Percentiles rank a stretch among this genome's conserved stretches.
Conservation (phyloP, 345 rosid genomes). For the Sisymbrium altissimum region DNA sequence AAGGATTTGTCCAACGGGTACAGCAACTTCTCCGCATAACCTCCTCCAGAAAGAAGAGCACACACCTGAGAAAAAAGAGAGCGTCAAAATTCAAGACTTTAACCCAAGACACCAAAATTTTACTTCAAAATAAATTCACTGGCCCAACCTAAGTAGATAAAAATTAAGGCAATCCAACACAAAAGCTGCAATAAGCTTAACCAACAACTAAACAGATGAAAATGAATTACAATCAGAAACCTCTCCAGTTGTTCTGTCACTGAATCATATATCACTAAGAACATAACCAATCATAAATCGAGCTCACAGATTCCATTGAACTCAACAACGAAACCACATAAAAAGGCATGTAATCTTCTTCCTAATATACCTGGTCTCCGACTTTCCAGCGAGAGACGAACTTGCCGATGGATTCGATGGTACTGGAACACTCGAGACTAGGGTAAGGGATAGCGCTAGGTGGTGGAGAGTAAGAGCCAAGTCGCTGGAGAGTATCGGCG, state of each 20-base stretch:
- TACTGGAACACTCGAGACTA: constrained; percentile 91
- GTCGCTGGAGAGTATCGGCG: constrained; percentile 72
- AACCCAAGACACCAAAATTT: too few species aligned
- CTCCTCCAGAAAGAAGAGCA: constrained; percentile 91
- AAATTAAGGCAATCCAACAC: background rate
- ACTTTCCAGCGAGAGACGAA: constrained; percentile 73
- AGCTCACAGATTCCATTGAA: too few species aligned
- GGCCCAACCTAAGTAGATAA: background rate
- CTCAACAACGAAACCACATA: too few species aligned
- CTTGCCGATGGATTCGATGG: constrained; percentile 53
- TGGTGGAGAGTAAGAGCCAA: constrained; percentile 72
- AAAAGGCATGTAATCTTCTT: too few species aligned
- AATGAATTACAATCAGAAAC: background rate
- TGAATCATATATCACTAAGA: background rate
- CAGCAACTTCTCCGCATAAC: constrained; percentile 80
- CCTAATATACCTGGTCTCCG: constrained; percentile 59
- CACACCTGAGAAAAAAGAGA: constrained; percentile 48
- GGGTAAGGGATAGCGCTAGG: constrained; percentile 64
- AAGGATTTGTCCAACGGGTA: constrained; percentile 67
- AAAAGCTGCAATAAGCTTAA: background rate
- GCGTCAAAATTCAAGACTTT: background rate
- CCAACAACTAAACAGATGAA: too few species aligned
- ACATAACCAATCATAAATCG: background rate
- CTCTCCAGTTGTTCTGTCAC: background rate
- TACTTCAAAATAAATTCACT: too few species aligned